These are phyloP conservation scores for Rubia yunnanensis DNA, from an alignment of 257 asterid species.

Conservation along the genomic window DNA sequence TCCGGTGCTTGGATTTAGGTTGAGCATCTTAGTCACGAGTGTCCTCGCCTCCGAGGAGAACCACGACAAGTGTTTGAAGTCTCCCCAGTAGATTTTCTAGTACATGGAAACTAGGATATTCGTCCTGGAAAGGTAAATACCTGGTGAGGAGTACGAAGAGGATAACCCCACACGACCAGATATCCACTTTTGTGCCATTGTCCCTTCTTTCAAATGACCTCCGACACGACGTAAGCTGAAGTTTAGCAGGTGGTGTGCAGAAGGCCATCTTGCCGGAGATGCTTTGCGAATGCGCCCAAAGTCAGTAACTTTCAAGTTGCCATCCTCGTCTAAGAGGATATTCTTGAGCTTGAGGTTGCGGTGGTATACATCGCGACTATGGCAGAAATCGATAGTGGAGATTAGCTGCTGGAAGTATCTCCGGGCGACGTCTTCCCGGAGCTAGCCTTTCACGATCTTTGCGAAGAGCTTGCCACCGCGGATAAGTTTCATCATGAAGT, in stretches of 20 bases:
- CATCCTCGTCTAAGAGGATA: conserved; percentile 35
- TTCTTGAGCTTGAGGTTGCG: conserved; percentile 46
- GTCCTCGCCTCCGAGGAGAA: conserved; percentile 40
- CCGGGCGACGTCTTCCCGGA: conserved; percentile 45
- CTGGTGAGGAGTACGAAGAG: conserved; percentile 41
- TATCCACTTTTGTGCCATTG: conserved; percentile 47
- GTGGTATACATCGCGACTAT: conserved; percentile 47
- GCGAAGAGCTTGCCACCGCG: conserved; percentile 47
- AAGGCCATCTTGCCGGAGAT: conserved; percentile 38
- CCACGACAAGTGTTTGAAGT: conserved; percentile 52
- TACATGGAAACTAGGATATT: conserved; percentile 38
- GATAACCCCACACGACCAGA: conserved; percentile 56
- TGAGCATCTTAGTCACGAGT: conserved; percentile 39
- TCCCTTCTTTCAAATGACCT: conserved; percentile 44
- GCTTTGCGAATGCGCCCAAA: conserved; percentile 46
- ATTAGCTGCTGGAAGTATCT: conserved; percentile 45
- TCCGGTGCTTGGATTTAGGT: conserved; percentile 41
- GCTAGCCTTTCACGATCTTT: conserved; percentile 31
- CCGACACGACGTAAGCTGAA: conserved; percentile 48
- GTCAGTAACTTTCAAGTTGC: conserved; percentile 45
- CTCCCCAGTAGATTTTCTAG: conserved; percentile 38
- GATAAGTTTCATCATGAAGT: conserved; percentile 42
- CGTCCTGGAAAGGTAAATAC: conserved; percentile 43
- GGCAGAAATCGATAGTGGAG: conserved; percentile 48
- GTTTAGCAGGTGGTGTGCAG: conserved; percentile 48